A percentile compares a stretch with the other conserved stretches of the same genome.
Conservation (phyloP, 805 yeast species). For the Wickerhamiella australiensis region DNA sequence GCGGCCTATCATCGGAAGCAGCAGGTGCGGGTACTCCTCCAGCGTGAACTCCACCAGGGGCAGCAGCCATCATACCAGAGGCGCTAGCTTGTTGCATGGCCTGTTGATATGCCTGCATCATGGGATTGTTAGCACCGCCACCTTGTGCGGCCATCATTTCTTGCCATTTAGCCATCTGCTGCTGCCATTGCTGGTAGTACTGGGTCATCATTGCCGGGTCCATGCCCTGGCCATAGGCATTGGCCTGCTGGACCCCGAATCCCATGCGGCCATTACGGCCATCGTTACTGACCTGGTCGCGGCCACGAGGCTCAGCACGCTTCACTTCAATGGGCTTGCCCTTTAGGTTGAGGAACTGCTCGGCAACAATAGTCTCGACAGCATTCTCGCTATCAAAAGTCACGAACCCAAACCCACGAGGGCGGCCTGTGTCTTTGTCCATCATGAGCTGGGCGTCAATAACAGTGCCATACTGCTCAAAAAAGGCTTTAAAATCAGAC, state of each 20-base stretch:
- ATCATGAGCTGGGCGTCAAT: slow-evolving; percentile 95
- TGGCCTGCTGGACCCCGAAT: slow-evolving; percentile 12
- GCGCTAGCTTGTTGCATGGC: slow-evolving; percentile 15
- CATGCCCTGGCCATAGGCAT: slow-evolving; percentile 26
- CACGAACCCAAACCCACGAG: slow-evolving; percentile 94
- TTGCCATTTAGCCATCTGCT: slow-evolving; percentile 31
- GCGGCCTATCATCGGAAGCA: slow-evolving; percentile 8
- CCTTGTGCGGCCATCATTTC: slow-evolving; percentile 26
- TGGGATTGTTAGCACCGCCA: slow-evolving; percentile 16
- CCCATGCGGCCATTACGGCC: slow-evolving; percentile 17
- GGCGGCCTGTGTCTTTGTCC: slow-evolving; percentile 92
- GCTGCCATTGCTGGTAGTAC: slow-evolving; percentile 33
- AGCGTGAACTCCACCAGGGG: neutral
- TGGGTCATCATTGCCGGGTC: slow-evolving; percentile 34
- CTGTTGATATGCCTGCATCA: slow-evolving; percentile 19
- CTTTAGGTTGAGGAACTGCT: slow-evolving; percentile 69
- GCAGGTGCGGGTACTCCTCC: slow-evolving; percentile 1
- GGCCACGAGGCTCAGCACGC: slow-evolving; percentile 34
- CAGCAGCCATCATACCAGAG: slow-evolving; percentile 8
- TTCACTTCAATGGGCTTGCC: slow-evolving; percentile 49
- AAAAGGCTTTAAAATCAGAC: slow-evolving; percentile 73
- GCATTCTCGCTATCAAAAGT: slow-evolving; percentile 93
- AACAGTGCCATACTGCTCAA: slow-evolving; percentile 76
- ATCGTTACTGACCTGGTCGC: slow-evolving; percentile 16
- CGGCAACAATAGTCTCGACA: slow-evolving; percentile 75